Evolutionary conservation across 495 filamentous ascomycete genomes (phyloP).

Genomic region (Opeltia flavorubescens): DNA sequence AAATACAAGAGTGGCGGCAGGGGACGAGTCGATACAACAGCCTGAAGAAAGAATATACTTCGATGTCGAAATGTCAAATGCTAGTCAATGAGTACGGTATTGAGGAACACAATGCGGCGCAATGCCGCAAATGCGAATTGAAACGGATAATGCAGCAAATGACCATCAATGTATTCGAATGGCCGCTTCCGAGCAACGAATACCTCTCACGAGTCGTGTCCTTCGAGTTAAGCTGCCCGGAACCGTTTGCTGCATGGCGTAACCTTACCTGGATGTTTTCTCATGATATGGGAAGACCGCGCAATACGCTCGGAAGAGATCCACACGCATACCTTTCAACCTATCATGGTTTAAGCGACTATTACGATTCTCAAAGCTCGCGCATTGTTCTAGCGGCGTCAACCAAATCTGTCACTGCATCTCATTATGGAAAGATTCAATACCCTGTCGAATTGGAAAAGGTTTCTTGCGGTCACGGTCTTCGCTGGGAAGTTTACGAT

Average conservation of each 20-base stretch:
- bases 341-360: not conserved
- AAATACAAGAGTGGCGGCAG: constrained; percentile 26
- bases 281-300: constrained; percentile 4
- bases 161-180: constrained; percentile 41
- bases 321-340: not conserved
- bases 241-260: constrained; percentile 36
- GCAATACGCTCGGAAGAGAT: too few relatives aligned
- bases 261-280: constrained; percentile 19
- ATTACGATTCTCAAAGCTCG: not conserved
- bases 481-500: not conserved
- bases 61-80: not conserved
- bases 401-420: not conserved
- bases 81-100: not conserved
- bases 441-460: not conserved
- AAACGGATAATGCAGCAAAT: constrained; percentile 20
- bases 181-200: constrained; percentile 38
- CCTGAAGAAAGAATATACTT: constrained; percentile 16
- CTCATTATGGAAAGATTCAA: not conserved
- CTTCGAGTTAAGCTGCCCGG: constrained; percentile 42
- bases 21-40: constrained; percentile 22
- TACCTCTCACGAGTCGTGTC: constrained; percentile 31
- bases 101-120: constrained; percentile 20
- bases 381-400: not conserved
- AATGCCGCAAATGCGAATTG: constrained; percentile 18
- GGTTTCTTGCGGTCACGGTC: not conserved